Evolutionary conservation across 2,329 filamentous ascomycete genomes (phyloP).

Genomic region (Xylariomycetidae sp.): DNA sequence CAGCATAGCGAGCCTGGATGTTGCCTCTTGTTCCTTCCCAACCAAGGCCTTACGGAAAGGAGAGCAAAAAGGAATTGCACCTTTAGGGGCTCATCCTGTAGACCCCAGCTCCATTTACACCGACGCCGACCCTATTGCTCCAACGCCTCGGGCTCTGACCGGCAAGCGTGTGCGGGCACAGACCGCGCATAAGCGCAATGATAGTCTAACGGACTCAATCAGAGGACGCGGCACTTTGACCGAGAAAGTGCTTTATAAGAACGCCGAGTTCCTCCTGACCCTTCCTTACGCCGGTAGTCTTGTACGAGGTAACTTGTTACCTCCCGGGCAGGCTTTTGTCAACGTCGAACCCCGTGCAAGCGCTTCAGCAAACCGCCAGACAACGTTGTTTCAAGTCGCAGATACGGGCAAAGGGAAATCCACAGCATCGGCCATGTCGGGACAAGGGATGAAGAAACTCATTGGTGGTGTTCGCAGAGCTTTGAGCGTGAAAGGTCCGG

Average conservation of each 20-base stretch:
- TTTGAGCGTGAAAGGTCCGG: slow-evolving; percentile 56
- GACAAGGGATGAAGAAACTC: slow-evolving; percentile 76
- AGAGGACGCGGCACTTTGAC: slow-evolving; percentile 54
- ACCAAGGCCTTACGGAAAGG: slow-evolving; percentile 39
- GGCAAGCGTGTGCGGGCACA: slow-evolving; percentile 54
- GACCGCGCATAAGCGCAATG: slow-evolving; percentile 71
- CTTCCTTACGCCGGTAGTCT: slow-evolving; percentile 73
- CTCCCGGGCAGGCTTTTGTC: slow-evolving; percentile 76
- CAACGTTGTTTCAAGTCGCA: slow-evolving; percentile 44
- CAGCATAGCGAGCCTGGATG: slow-evolving; percentile 54
- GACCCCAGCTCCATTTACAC: slow-evolving; percentile 44
- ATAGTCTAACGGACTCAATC: slow-evolving; percentile 79
- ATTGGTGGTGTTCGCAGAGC: slow-evolving; percentile 81
- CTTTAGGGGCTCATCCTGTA: slow-evolving; percentile 50
- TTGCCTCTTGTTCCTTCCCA: slow-evolving; percentile 59
- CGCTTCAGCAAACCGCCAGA: slow-evolving; percentile 43
- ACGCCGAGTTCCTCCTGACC: slow-evolving; percentile 53
- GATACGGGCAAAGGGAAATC: slow-evolving; percentile 36
- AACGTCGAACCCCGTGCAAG: slow-evolving; percentile 54
- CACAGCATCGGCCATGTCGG: slow-evolving; percentile 52
- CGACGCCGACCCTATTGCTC: slow-evolving; percentile 45
- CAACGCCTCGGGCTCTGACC: slow-evolving; percentile 50
- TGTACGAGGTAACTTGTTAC: slow-evolving; percentile 78
- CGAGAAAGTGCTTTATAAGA: slow-evolving; percentile 46
- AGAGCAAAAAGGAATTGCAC: slow-evolving; percentile 34